Evolutionary conservation across 495 filamentous ascomycete genomes (phyloP), one percentile per base, ranked within the genome.

Genomic region (Xylaria bambusicola): DNA sequence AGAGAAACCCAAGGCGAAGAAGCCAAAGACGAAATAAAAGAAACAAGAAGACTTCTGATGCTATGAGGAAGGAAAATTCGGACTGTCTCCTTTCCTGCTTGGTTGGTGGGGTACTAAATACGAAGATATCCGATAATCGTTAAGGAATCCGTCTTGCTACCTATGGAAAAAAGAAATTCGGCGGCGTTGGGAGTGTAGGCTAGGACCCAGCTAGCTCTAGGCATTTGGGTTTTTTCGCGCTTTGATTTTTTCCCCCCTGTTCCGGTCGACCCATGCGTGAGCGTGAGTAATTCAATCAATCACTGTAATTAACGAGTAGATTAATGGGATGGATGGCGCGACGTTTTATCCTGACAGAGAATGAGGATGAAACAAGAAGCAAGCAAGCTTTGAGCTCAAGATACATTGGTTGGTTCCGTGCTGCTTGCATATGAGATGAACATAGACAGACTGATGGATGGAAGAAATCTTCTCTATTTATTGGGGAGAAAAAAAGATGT

Each of bases 1-100:
- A 44, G 58, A 67, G 54, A 73, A 65, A 61, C 74, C 76, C 3
- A 81, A 81, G 71, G n/a, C 68, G 1, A 81, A 81, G 71, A 81
- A 81, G 63, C 76, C 74, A 62, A 79, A 78, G 68, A 76, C 68
- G 2, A 66, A 52, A 13, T 60, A 33, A 33, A 33, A 33, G 10
- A 33, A 5, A n/a, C n/a, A n/a, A n/a, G 18, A 50, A 31, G 9
- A 2, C 1, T n/a, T 17, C n/a, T 2, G 29, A 17, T 36, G 4
- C 15, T 6, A 17, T 33, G 44, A 46, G 21, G n/a, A n/a, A n/a
- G 3, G 12, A 12, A 15, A 46, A 7, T 24, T 3, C 21, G 5
- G 23, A 2, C 31, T 42, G 20, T 50, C 35, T 44, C 27, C 0
- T 21, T 1, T 40, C 9, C 41, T 23, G 40, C 10, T 33, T 45